These are phyloP conservation scores for Candida dajiaensis DNA, from an alignment of 805 yeast genomes.

Conservation along the genomic window DNA sequence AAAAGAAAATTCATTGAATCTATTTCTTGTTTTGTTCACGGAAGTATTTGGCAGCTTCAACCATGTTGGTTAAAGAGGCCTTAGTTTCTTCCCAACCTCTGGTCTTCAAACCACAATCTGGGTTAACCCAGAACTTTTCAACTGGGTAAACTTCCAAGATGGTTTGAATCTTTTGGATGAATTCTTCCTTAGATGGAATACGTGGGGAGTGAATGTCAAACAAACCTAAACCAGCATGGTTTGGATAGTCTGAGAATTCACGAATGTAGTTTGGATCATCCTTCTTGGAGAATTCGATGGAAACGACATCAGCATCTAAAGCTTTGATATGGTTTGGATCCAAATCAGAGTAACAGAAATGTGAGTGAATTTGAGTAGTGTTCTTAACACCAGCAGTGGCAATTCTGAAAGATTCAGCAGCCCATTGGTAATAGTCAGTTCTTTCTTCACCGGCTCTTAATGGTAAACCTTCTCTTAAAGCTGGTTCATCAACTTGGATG, in stretches of 20 bases:
- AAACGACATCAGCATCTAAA: slow-evolving; percentile 98
- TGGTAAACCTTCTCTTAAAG: slow-evolving; percentile 99
- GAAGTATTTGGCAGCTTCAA: slow-evolving; percentile 96
- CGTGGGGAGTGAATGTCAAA: slow-evolving; percentile 99
- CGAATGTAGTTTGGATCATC: slow-evolving; percentile 97
- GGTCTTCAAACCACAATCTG: slow-evolving; percentile 99
- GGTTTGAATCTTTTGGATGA: slow-evolving; percentile 86
- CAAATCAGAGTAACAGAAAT: slow-evolving; percentile 99
- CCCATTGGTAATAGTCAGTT: slow-evolving; percentile 95
- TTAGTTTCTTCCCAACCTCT: slow-evolving; percentile 99
- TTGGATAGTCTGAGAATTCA: slow-evolving; percentile 97
- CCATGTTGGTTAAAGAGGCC: slow-evolving; percentile 96
- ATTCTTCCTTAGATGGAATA: slow-evolving; percentile 97
- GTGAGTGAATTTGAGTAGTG: slow-evolving; percentile 97
- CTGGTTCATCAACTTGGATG: slow-evolving; percentile 99
- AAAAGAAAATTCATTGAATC: background rate
- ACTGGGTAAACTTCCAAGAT: slow-evolving; percentile 97
- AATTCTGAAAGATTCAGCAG: slow-evolving; percentile 99
- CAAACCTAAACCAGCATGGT: slow-evolving; percentile 99
- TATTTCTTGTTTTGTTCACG: slow-evolving; percentile 40
- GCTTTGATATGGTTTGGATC: slow-evolving; percentile 99
- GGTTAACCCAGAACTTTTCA: slow-evolving; percentile 99
- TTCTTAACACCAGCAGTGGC: slow-evolving; percentile 97
- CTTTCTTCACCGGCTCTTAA: slow-evolving; percentile 97
- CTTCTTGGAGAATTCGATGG: slow-evolving; percentile 99